These are phyloP conservation scores for Stygiomarasmius scandens DNA, from an alignment of 1,284 basidiomycete genomes.

Conservation along the genomic window DNA sequence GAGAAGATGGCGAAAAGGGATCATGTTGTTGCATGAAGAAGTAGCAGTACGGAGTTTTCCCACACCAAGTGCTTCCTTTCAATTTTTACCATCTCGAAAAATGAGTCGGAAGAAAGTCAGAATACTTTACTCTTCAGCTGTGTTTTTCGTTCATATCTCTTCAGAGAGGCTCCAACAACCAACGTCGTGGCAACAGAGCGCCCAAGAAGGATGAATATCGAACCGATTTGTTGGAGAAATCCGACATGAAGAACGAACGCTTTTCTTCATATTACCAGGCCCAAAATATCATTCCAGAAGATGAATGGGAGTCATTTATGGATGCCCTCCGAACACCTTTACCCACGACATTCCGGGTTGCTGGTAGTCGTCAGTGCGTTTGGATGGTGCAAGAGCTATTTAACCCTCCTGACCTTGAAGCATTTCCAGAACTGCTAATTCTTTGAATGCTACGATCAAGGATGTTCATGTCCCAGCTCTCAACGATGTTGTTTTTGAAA, in stretches of 20 bases:
- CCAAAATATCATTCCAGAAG: slow-evolving; percentile 68
- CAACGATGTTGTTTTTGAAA: slow-evolving; percentile 79
- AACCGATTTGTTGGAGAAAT: slow-evolving; percentile 50
- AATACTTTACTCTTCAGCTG: not conserved
- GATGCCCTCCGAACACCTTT: slow-evolving; percentile 71
- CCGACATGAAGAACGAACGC: slow-evolving; percentile 71
- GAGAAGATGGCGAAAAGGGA: slow-evolving; percentile 16
- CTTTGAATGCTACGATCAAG: slow-evolving; percentile 75
- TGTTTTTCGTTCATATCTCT: not conserved
- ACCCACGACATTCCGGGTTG: slow-evolving; percentile 94
- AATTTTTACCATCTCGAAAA: not conserved
- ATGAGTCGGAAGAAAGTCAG: slow-evolving; percentile 15
- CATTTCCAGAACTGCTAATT: slow-evolving; percentile 76
- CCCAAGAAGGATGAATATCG: slow-evolving; percentile 29
- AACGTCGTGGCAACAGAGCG: slow-evolving; percentile 1
- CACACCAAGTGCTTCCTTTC: not conserved
- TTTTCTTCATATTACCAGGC: slow-evolving; percentile 80
- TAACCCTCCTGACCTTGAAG: too few species aligned
- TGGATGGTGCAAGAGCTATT: not conserved
- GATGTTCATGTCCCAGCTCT: slow-evolving; percentile 81
- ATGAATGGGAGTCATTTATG: slow-evolving; percentile 84
- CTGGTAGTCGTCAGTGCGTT: slow-evolving; percentile 82
- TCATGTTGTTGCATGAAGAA: slow-evolving; percentile 6
- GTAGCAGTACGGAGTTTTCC: not conserved
- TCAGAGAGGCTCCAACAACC: not conserved